Base-by-base conservation (phyloP, 2,329 filamentous ascomycete species). In the Emydomyces testavorans region DNA sequence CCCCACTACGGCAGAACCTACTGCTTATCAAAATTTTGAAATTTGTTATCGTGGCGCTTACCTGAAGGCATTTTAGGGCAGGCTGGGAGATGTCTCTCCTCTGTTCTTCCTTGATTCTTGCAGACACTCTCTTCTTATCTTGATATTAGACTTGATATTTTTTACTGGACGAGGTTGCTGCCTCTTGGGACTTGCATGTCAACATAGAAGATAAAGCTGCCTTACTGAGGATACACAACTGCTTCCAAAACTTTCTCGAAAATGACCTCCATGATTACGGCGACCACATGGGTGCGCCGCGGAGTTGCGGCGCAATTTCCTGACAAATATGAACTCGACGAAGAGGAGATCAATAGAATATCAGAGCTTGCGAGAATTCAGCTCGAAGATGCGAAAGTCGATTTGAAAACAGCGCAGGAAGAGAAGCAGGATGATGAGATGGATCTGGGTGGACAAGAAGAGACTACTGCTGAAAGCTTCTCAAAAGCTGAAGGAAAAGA, bases 361-460 rank as follows among this genome's bases (percentile, higher is more conserved):
- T 82, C 82, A 13, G 75, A 77, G 60, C 72, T 88, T 54, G 83
- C 83, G 24, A 80, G 83, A 65, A 71, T 86, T 52, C 83, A 94
- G 68, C 77, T 95, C 26, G 86, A 95, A 61, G 92, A 96, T 67
- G 92, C 92, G 21, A 83, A 90, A 60, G 85, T 89, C 23, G 89
- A 92, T 60, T 69, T 94, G 52, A 78, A 83, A 55, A 80, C 84
- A 57, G 87, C 87, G 8, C 73, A 79, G 60, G 56, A 56, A 48
- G 59, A 56, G 16, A 63, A 66, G 48, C 56, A 55, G 15, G 50
- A 61, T 13, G 61, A 65, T 29, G 66, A 68, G 58, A 71, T 65
- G 56, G 60, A 57, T 10, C 55, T 56, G 18, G 58, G 58, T 38
- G 54, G 56, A 31, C 59, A 62, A 36, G 54, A 47, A 45, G 56